Conservation (phyloP, 805 yeast species). For the Myxozyma kluyveri region DNA sequence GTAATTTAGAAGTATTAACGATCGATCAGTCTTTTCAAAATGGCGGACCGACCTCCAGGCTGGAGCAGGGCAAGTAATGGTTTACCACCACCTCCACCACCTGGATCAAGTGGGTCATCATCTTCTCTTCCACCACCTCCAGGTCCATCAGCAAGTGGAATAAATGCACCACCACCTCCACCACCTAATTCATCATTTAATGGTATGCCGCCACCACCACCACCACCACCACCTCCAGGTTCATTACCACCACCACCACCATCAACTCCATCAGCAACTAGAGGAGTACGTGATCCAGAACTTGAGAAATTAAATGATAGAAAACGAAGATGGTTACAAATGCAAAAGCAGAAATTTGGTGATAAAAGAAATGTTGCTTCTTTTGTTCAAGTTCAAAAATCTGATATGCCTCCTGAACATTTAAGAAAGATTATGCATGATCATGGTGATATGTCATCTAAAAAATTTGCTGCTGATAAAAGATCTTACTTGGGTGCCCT, state of each 20-base stretch:
- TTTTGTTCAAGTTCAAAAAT: conserved; percentile 57
- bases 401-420: conserved; percentile 93
- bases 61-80: background rate
- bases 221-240: conserved; percentile 32
- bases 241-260: conserved; percentile 27
- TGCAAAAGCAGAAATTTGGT: conserved; percentile 59
- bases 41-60: background rate
- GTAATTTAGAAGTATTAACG: too few relatives aligned
- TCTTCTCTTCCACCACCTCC: conserved; percentile 18
- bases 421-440: conserved; percentile 76
- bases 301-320: conserved; percentile 43
- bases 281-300: conserved; percentile 23
- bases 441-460: conserved; percentile 81
- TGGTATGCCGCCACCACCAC: conserved; percentile 31
- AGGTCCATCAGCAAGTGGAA: conserved; percentile 8
- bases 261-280: conserved; percentile 33
- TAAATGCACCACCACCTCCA: conserved; percentile 25
- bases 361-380: conserved; percentile 44
- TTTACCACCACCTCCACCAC: conserved; percentile 6
- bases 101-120: conserved; percentile 20
- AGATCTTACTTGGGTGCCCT: conserved; percentile 85
- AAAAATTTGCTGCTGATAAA: conserved; percentile 77
- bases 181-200: conserved; percentile 40
- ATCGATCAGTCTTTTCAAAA: background rate
- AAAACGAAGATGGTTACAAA: conserved; percentile 57